phyloP scores from a whole-genome alignment of 371 early-diverging fungal species.

The Entomophthora muscae region DNA sequence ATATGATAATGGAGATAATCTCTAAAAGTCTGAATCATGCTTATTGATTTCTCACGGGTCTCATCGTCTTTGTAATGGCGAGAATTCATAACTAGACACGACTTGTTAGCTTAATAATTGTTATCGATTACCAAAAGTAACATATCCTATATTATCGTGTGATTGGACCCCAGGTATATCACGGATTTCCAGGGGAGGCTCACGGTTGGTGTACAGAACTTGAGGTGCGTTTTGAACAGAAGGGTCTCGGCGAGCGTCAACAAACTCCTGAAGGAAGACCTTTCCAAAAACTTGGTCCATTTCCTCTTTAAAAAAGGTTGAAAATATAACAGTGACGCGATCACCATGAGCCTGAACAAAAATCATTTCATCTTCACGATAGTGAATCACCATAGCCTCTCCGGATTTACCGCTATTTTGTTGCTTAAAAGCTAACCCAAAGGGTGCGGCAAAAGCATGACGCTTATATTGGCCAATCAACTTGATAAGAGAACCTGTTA shows the following conservation, averaged over 20 bases:
- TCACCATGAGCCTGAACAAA: conserved; percentile 78
- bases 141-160: conserved; percentile 52
- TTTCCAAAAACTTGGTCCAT: conserved; percentile 88
- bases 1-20: conserved; percentile 98
- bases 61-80: conserved; percentile 60
- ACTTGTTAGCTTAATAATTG: neutral
- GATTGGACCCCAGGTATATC: conserved; percentile 53
- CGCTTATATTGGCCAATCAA: conserved; percentile 77
- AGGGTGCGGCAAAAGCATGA: conserved; percentile 83
- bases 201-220: conserved; percentile 79
- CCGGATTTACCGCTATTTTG: conserved; percentile 52
- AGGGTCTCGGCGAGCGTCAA: conserved; percentile 84
- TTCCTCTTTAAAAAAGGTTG: conserved; percentile 90
- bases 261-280: conserved; percentile 97
- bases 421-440: conserved; percentile 73
- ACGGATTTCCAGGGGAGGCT: conserved; percentile 86
- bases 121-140: conserved; percentile 71
- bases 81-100: conserved; percentile 69
- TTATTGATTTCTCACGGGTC: conserved; percentile 71
- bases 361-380: conserved; percentile 84
- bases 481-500: conserved; percentile 46
- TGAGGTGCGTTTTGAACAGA: conserved; percentile 88
- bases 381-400: conserved; percentile 72
- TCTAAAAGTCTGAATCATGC: conserved; percentile 87
- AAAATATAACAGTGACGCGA: conserved; percentile 92